Base-by-base conservation (phyloP, 805 yeast species). In the Spathaspora gorwiae region DNA sequence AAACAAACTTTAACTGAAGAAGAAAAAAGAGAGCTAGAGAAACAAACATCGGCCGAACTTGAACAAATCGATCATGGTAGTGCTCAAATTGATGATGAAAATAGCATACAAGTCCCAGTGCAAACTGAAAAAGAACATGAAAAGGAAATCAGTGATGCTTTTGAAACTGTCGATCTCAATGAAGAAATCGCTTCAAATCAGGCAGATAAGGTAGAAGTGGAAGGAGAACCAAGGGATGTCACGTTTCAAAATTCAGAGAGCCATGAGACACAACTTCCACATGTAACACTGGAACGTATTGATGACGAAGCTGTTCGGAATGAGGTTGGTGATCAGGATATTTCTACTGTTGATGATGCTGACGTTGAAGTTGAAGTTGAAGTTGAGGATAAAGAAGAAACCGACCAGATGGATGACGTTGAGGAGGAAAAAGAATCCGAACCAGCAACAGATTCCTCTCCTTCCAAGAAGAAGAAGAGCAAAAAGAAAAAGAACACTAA, bases 401-500 rank as follows among this genome's bases (percentile, higher is more conserved):
- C 44, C 7, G 53, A 43, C 26, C 29, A 36, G 7, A 39, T 15
- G 11, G 50, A 39, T 15, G 49, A 34, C 19, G 52, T 43, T 19
- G 42, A 37, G 24, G 55, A 47, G 35, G 49, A 26, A 19, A 37
- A 46, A 37, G 45, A 42, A 24, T 35, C 45, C 27, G 47, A 40
- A 14, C 38, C 47, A 19, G n/a, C 45, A 31, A 39, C 48, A 3
- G 50, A 37, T 26, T 7, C 48, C 11, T 41, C 37, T 38, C 40
- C 43, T 34, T 7, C 53, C 40, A 52, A 50, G 19, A 57, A 57
- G 39, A 64, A 62, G 53, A 65, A 63, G 48, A 66, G 62, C 43
- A 63, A 60, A 37, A 29, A 29, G 12, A 57, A 55, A 35, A 54
- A 56, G 47, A 55, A 54, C 30, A 59, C 57, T 42, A 54, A 55